Evolutionary conservation across 495 filamentous ascomycete species (phyloP), one percentile per base, ranked within the genome.

Genomic region (Penicillium bovifimosum): DNA sequence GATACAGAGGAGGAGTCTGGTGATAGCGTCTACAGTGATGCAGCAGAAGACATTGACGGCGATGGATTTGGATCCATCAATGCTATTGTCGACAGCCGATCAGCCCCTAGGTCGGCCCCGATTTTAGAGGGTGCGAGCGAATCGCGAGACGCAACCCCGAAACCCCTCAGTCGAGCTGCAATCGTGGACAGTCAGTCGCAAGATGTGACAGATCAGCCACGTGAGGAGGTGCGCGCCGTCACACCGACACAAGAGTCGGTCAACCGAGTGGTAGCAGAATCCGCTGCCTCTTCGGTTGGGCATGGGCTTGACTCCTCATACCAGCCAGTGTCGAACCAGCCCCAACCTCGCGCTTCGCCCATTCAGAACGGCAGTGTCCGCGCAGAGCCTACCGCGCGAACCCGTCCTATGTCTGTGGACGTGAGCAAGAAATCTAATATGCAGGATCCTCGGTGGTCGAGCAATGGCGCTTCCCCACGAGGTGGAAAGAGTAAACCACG

Each of bases 1-100:
- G 68, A 73, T 34, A 68, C 67, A 6, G 76, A 75, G 40, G 76
- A 74, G 27, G 81, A 83, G n/a, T 76, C 73, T 29, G 73, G 74
- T 24, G 72, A 76, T 28, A 92, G 87, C 66, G 78, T 92, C 41
- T 96, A 92, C 66, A 93, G 88, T 60, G 91, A 96, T 76, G 91
- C 91, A 2, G 84, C 84, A 36, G 91, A 96, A 61, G 86, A 90
- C 47, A 69, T 87, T 0, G 82, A 91, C 35, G 84, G 84, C 5
- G 82, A 85, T 55, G 88, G 86, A 0, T 96, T 91, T 67, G 78
- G 85, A 41, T 95, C 88, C 10, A 81, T 96, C 40, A 82, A 95
- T 69, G 91, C 91, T 26, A 85, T 95, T 38, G 76, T 95, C 2
- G 84, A 91, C 45, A 83, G 78, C 43, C 80, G 60, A 6, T 41